These are phyloP conservation scores for Glaciozyma antarctica DNA, from an alignment of 768 basidiomycete species.

Conservation along the genomic window DNA sequence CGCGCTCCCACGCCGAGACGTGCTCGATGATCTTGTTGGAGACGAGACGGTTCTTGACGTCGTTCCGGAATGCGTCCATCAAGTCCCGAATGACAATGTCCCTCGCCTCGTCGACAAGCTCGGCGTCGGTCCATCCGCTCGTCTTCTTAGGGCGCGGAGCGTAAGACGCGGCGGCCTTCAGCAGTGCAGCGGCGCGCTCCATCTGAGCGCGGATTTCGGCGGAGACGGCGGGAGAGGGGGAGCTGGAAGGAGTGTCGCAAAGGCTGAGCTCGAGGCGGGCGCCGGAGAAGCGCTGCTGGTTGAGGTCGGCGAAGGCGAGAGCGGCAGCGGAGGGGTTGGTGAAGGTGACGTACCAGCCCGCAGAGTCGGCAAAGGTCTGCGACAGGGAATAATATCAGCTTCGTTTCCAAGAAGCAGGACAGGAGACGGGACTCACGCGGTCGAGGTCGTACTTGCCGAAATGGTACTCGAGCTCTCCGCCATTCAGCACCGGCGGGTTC, in stretches of 20 bases:
- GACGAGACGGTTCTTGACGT: slow-evolving; percentile 24
- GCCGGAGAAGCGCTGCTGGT: slow-evolving; percentile 36
- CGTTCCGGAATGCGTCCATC: slow-evolving; percentile 26
- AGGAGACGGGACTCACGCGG: slow-evolving; percentile 6
- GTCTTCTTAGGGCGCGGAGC: slow-evolving; percentile 11
- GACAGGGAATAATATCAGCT: too few species aligned
- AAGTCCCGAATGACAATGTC: slow-evolving; percentile 27
- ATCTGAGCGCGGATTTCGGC: background rate
- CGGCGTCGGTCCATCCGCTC: slow-evolving; percentile 26
- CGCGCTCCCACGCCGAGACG: slow-evolving; percentile 18
- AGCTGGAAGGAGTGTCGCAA: background rate
- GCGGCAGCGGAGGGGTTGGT: slow-evolving; percentile 53
- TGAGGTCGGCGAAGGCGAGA: slow-evolving; percentile 58
- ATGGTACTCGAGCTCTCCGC: slow-evolving; percentile 22
- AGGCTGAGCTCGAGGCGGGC: slow-evolving; percentile 30
- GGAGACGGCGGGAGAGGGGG: background rate
- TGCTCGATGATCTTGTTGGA: slow-evolving; percentile 26
- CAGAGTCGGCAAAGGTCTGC: slow-evolving; percentile 28
- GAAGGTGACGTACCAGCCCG: slow-evolving; percentile 76
- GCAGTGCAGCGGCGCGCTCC: slow-evolving; percentile 7
- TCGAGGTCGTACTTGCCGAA: slow-evolving; percentile 24
- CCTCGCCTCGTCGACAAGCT: slow-evolving; percentile 28
- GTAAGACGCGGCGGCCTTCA: slow-evolving; percentile 4
- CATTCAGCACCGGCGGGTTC: slow-evolving; percentile 11
- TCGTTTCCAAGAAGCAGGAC: background rate